These are phyloP conservation scores for Holtermanniella nyarrowii DNA, from an alignment of 768 basidiomycete species.

Conservation along the genomic window DNA sequence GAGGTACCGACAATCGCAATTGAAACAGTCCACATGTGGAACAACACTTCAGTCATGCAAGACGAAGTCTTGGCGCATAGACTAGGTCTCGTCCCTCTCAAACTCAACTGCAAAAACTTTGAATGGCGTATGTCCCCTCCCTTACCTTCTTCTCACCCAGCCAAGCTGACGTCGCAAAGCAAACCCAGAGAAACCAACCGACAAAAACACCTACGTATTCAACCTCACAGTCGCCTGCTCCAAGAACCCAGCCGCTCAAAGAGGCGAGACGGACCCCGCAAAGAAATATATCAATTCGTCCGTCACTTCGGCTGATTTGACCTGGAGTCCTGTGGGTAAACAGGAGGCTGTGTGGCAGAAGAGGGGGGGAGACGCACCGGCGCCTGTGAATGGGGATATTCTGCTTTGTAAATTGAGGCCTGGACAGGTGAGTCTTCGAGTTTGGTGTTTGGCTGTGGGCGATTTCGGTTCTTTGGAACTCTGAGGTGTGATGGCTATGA, in stretches of 20 bases:
- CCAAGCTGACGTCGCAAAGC: conserved; percentile 12
- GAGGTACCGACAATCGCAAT: conserved; percentile 90
- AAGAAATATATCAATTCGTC: conserved; percentile 60
- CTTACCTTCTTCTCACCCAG: conserved; percentile 1
- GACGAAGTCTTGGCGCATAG: conserved; percentile 90
- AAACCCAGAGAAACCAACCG: conserved; percentile 57
- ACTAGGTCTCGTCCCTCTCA: conserved; percentile 81
- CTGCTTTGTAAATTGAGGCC: conserved; percentile 85
- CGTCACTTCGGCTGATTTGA: conserved; percentile 43
- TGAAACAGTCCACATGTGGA: conserved; percentile 82
- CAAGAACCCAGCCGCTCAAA: conserved; percentile 48
- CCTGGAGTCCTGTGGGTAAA: conserved; percentile 73
- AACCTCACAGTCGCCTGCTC: conserved; percentile 58
- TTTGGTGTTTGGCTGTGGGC: background rate
- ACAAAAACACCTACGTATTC: conserved; percentile 87
- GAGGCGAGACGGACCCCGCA: conserved; percentile 50
- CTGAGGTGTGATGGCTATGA: too few species aligned
- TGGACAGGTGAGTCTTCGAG: conserved; percentile 51
- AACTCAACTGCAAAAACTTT: conserved; percentile 68
- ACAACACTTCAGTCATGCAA: conserved; percentile 86
- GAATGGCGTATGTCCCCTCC: conserved; percentile 38
- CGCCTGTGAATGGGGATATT: conserved; percentile 49
- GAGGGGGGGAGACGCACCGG: conserved; percentile 40
- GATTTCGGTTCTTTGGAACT: too few species aligned
- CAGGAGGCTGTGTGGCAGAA: conserved; percentile 44